Conservation (phyloP, 371 early-diverging fungal species). For the Batrachochytrium dendrobatidis region DNA sequence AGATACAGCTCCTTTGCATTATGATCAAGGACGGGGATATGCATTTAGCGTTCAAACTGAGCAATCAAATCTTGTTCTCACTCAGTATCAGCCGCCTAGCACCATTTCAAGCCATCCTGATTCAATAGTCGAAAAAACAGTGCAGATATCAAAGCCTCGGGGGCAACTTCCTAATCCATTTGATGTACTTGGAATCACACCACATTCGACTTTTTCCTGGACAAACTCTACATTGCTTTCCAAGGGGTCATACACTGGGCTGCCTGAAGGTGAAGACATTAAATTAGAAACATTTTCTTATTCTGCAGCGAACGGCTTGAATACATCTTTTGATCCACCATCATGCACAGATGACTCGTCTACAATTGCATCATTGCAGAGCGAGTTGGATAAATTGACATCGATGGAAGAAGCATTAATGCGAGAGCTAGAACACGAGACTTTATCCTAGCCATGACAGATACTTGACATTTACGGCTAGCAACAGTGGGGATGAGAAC, state of each 20-base stretch:
- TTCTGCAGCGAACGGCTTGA: not conserved
- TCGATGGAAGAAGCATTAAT: not conserved
- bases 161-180: not conserved
- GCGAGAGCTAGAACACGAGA: not conserved
- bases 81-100: too few species aligned
- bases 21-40: too few species aligned
- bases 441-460: too few species aligned
- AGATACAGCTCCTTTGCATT: too few species aligned
- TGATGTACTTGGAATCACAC: constrained; percentile 1
- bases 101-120: too few species aligned
- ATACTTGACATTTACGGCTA: too few species aligned
- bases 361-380: not conserved
- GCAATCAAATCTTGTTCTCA: too few species aligned
- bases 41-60: too few species aligned
- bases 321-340: too few species aligned
- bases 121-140: too few species aligned
- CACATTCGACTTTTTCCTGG: not conserved
- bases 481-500: too few species aligned
- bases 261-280: not conserved
- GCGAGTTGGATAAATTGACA: not conserved
- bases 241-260: not conserved
- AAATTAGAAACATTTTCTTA: not conserved
- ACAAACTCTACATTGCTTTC: not conserved
- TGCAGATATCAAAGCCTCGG: not conserved
- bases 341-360: not conserved